A percentile compares a stretch with the other conserved stretches of the same genome.
Evolutionary conservation across 768 basidiomycete genomes (phyloP).

Genomic region (Agrocybe pediades): DNA sequence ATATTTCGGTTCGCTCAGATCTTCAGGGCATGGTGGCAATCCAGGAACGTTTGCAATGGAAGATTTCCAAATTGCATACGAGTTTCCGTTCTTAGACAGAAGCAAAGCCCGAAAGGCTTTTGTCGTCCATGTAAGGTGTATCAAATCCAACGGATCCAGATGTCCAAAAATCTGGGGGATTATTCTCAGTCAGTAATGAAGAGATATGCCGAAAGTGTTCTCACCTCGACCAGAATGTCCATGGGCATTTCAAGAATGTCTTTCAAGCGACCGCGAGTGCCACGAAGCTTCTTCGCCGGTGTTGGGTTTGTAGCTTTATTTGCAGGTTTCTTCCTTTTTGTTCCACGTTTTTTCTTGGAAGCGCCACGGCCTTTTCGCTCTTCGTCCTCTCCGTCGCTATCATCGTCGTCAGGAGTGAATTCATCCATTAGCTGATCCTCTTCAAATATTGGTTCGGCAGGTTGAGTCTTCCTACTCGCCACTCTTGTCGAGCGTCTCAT

Average conservation of each 20-base stretch:
- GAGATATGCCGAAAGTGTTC: background rate
- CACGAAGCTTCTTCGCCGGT: slow-evolving; percentile 2
- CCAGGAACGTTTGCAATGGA: background rate
- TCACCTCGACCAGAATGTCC: slow-evolving; percentile 32
- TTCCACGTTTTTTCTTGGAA: background rate
- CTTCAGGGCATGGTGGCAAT: slow-evolving; percentile 26
- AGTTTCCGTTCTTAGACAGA: background rate
- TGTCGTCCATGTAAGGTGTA: slow-evolving; percentile 2
- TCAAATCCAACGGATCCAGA: slow-evolving; percentile 3
- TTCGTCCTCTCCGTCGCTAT: background rate
- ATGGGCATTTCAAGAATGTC: slow-evolving; percentile 29
- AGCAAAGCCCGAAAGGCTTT: slow-evolving; percentile 5
- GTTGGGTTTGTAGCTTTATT: background rate
- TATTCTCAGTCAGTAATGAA: too few species aligned
- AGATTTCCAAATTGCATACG: background rate
- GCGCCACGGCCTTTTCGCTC: too few species aligned
- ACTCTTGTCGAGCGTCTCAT: too few species aligned
- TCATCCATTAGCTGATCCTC: too few species aligned
- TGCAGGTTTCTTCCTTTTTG: background rate
- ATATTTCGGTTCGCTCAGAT: slow-evolving; percentile 35
- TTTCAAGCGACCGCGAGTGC: slow-evolving; percentile 19
- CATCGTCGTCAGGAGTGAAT: too few species aligned
- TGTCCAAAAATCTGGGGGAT: slow-evolving; percentile 9
- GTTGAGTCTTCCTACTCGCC: too few species aligned
- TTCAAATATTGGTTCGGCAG: too few species aligned